Percentiles rank a stretch among this genome's conserved stretches.
phyloP scores from a whole-genome alignment of 768 basidiomycete genomes.

The Suillus tomentosus region DNA sequence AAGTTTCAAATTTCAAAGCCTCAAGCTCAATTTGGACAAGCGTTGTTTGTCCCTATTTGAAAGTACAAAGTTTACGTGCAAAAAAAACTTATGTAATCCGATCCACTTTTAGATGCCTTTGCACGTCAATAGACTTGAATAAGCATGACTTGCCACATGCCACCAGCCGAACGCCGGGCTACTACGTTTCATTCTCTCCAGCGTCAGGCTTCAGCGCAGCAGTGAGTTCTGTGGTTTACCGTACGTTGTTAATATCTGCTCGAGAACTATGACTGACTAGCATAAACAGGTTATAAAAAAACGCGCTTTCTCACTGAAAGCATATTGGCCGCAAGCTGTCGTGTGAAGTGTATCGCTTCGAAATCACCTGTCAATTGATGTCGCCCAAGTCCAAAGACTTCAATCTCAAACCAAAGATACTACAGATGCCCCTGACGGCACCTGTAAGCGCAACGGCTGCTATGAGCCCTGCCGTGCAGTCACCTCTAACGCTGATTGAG shows the following conservation, averaged over 20 bases:
- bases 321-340: not conserved
- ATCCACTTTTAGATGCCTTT: conserved; percentile 2
- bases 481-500: conserved; percentile 32
- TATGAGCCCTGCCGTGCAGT: conserved; percentile 7
- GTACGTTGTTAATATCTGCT: not conserved
- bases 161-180: conserved; percentile 1
- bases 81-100: not conserved
- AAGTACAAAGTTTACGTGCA: not conserved
- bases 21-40: not conserved
- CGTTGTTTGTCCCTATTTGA: not conserved
- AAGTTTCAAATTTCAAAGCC: no score
- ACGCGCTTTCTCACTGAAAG: not conserved
- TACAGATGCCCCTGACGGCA: conserved; percentile 17
- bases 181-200: not conserved
- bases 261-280: not conserved
- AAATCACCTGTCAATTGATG: conserved; percentile 10
- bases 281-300: not conserved
- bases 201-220: not conserved
- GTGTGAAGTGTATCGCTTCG: not conserved
- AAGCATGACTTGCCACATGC: not conserved
- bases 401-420: conserved; percentile 17
- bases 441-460: conserved; percentile 9
- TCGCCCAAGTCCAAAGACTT: conserved; percentile 10
- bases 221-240: not conserved
- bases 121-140: not conserved